Conservation (phyloP, 306 rosid species). For the Fagus sylvatica region DNA sequence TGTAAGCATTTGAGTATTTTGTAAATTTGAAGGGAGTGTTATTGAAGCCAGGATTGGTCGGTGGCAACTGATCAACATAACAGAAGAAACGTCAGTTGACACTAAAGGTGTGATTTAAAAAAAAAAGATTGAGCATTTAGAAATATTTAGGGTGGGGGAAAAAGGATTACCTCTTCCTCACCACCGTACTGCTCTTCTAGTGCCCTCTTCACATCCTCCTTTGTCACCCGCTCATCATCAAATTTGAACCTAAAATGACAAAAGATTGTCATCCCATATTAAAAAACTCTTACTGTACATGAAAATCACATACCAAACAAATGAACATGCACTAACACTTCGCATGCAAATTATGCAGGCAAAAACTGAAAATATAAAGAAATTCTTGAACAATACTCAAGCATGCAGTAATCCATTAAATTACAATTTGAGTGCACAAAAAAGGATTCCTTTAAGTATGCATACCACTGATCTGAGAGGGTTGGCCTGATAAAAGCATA, state of each 20-base stretch:
- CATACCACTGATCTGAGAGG: slow-evolving; percentile 88
- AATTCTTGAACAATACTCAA: neutral
- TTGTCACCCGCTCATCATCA: slow-evolving; percentile 92
- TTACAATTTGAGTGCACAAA: neutral
- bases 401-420: neutral
- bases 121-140: neutral
- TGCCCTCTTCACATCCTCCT: slow-evolving; percentile 82
- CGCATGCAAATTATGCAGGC: neutral
- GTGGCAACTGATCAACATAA: slow-evolving; percentile 63
- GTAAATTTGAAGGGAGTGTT: slow-evolving; percentile 87
- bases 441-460: neutral
- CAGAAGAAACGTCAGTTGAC: slow-evolving; percentile 17
- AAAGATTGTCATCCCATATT: neutral
- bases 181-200: slow-evolving; percentile 96
- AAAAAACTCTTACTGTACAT: too few species aligned
- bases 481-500: slow-evolving; percentile 91
- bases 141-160: slow-evolving; percentile 1
- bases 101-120: neutral
- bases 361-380: neutral
- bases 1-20: slow-evolving; percentile 87
- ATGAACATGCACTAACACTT: neutral
- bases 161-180: slow-evolving; percentile 75
- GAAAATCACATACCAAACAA: neutral
- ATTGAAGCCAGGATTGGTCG: slow-evolving; percentile 85
- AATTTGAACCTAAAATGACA: slow-evolving; percentile 66